Percentiles rank a stretch among this genome's conserved stretches.
Conservation (phyloP, 306 rosid genomes). For the Fragaria iinumae region DNA sequence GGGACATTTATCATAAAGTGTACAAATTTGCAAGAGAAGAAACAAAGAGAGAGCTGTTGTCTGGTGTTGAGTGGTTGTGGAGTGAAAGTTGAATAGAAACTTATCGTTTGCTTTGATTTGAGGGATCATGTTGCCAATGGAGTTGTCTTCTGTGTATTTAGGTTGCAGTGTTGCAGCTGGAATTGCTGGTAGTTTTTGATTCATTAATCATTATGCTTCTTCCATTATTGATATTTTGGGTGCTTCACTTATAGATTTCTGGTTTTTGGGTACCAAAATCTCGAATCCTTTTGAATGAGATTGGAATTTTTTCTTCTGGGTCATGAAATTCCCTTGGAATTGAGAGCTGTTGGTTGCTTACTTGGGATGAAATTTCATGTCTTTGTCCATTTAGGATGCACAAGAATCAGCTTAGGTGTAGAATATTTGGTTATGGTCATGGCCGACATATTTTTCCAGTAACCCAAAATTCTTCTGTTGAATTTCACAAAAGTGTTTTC, state of each 20-base stretch:
- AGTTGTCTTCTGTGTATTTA: slow-evolving; percentile 31
- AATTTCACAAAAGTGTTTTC: neutral
- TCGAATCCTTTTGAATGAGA: neutral
- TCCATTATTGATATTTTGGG: neutral
- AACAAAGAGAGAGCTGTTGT: neutral
- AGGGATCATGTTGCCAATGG: slow-evolving; percentile 15
- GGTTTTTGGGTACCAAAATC: neutral
- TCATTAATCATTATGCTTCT: neutral
- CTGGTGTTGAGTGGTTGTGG: neutral
- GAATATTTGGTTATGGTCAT: neutral
- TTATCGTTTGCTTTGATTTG: neutral
- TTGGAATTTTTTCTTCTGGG: neutral
- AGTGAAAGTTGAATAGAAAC: neutral
- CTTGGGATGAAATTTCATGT: neutral
- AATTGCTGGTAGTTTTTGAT: slow-evolving; percentile 36
- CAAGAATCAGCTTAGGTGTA: neutral
- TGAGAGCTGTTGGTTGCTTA: neutral
- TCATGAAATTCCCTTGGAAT: neutral
- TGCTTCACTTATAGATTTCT: neutral
- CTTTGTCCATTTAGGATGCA: neutral
- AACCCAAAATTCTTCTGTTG: neutral
- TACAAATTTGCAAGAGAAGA: neutral
- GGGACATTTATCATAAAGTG: slow-evolving; percentile 3
- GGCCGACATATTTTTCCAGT: neutral
- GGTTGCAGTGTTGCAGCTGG: slow-evolving; percentile 33